Conservation (phyloP, 83 land plant species). For the Diphasiastrum complanatum region DNA sequence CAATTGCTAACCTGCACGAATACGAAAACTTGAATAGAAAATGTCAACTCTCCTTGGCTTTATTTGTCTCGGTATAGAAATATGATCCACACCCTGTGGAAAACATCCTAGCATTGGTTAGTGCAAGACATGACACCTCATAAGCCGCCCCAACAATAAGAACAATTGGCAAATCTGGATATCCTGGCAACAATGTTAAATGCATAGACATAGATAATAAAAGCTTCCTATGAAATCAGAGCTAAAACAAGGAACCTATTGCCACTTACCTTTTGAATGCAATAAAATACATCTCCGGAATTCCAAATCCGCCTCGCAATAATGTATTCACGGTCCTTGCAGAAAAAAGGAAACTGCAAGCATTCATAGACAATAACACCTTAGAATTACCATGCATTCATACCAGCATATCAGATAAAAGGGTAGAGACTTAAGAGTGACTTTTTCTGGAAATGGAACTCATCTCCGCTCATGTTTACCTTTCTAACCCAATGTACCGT, state of each 20-base stretch:
- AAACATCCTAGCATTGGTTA: too few species aligned
- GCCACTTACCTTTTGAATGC: constrained; percentile 1
- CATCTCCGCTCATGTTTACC: too few species aligned
- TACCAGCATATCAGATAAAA: too few species aligned
- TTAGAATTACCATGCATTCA: too few species aligned
- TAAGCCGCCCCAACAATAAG: too few species aligned
- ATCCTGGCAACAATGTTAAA: too few species aligned
- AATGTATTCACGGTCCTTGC: constrained; percentile 13
- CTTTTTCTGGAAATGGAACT: too few species aligned
- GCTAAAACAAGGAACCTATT: neutral
- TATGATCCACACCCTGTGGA: constrained; percentile 8
- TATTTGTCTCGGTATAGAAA: neutral
- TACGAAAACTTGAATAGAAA: constrained; percentile 6
- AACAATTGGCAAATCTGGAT: too few species aligned
- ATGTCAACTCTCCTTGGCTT: constrained; percentile 7
- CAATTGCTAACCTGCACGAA: constrained; percentile 8
- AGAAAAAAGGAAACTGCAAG: constrained; percentile 15
- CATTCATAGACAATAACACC: too few species aligned
- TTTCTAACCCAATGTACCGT: constrained; percentile 11
- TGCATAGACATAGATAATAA: too few species aligned
- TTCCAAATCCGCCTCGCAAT: constrained; percentile 16
- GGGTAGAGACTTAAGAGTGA: too few species aligned
- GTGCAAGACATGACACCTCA: too few species aligned
- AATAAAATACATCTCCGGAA: constrained; percentile 1
- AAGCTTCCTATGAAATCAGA: neutral